Base-by-base conservation (phyloP, 345 rosid species). In the Gossypium sturtianum region DNA sequence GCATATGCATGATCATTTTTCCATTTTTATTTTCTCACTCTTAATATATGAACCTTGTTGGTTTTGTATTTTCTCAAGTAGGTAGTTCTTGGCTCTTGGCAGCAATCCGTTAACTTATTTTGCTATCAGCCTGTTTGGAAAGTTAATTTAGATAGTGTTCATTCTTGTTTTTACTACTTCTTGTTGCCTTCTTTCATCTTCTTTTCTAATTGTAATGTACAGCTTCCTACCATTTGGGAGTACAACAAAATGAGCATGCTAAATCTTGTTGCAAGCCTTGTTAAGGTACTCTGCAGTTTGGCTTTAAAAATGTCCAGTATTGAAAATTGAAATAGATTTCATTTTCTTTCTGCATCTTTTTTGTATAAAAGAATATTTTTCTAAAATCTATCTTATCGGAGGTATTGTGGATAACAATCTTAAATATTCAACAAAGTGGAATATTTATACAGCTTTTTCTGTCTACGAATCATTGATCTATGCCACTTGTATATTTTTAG, bases 181-280 rank as follows among this genome's bases (percentile, higher is more conserved):
- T 10, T 65, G 29, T 63, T 71, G 22, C 70, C 12, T 23, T 52
- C 7, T 45, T 41, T n/a, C 44, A 64, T 71, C 16, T 52, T 69
- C 20, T 56, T 72, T 38, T 70, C 23, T 66, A 38, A 68, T 20
- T 70, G 16, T 43, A 64, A 67, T 75, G 29, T 84, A 61, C 89
- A 95, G 97, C 90, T 95, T 86, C 89, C 92, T 58, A 90, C 85
- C 4, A 83, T 91, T 74, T 95, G 98, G 97, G 92, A 91, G 65
- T 85, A 91, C 87, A 95, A 91, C 81, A 89, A 82, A 82, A 87
- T 81, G 90, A 93, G 99, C 86, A 84, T 95, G 90, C 87, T 95
- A 65, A 93, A 93, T 87, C 94, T 93, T 72, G 91, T 81, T 78
- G 93, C 97, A 17, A 89, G 89, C 74, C 75, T 93, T 71, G 89